Percentiles rank a stretch among this genome's conserved stretches.
Evolutionary conservation across 1,284 basidiomycete genomes (phyloP).

Genomic region (Rhodotorula mucilaginosa): DNA sequence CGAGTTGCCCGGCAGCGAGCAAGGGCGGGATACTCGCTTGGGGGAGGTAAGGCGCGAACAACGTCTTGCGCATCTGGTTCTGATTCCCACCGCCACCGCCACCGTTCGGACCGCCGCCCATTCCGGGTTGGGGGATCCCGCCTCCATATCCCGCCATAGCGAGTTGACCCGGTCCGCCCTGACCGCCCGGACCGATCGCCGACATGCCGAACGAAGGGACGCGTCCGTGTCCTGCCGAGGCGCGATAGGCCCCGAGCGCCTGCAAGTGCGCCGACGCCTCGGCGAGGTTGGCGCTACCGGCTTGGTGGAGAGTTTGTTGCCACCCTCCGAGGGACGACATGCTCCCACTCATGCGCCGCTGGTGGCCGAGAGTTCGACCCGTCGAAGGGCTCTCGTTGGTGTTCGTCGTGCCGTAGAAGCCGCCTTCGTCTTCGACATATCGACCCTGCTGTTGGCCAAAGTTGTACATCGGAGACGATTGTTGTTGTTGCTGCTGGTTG

Average conservation of each 20-base stretch:
- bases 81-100: constrained; percentile 53
- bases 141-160: constrained; percentile 76
- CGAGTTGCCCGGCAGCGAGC: constrained; percentile 95
- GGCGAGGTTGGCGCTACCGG: constrained; percentile 46
- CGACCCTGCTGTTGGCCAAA: neutral
- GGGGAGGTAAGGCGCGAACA: constrained; percentile 98
- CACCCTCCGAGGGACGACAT: constrained; percentile 34
- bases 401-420: neutral
- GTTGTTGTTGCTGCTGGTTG: neutral
- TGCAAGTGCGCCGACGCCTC: constrained; percentile 82
- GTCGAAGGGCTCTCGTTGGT: constrained; percentile 4
- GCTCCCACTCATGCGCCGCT: constrained; percentile 35
- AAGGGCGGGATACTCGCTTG: constrained; percentile 96
- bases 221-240: constrained; percentile 91
- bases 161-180: constrained; percentile 37
- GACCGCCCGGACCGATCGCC: constrained; percentile 53
- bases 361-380: constrained; percentile 17
- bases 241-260: constrained; percentile 94
- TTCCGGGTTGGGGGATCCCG: constrained; percentile 67
- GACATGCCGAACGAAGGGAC: constrained; percentile 97
- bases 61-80: constrained; percentile 85
- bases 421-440: neutral
- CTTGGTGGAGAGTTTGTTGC: constrained; percentile 19
- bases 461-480: constrained; percentile 1
- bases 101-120: constrained; percentile 36